Percentiles rank a stretch among this genome's conserved stretches.
These are phyloP conservation scores for Coniochaeta hoffmannii DNA, from an alignment of 2,329 filamentous ascomycete genomes.

Conservation along the genomic window DNA sequence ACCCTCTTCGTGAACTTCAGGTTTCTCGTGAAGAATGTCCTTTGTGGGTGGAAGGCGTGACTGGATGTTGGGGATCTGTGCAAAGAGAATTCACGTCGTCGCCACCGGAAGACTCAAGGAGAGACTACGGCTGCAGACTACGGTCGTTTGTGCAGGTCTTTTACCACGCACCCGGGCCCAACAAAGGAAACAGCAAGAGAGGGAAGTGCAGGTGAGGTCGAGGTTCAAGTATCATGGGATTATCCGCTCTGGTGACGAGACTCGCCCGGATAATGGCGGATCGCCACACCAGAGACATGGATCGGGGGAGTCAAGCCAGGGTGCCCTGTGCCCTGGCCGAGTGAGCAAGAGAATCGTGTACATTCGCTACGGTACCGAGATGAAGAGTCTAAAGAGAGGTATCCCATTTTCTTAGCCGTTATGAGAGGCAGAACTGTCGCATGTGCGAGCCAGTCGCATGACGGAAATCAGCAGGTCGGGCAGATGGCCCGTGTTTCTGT, in stretches of 20 bases:
- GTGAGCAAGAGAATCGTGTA: background rate
- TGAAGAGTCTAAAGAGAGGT: background rate
- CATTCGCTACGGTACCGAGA: background rate
- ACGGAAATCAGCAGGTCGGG: background rate
- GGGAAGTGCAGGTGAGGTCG: background rate
- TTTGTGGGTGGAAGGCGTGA: background rate
- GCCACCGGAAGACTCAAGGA: background rate
- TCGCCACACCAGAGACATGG: background rate
- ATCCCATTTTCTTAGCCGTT: background rate
- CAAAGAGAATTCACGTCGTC: background rate
- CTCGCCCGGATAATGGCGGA: background rate
- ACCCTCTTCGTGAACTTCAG: background rate
- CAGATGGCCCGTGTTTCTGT: background rate
- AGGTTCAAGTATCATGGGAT: background rate
- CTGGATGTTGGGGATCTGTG: background rate
- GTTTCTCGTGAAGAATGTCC: background rate
- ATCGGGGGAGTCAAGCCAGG: background rate
- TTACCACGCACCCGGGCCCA: background rate
- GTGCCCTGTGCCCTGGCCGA: background rate
- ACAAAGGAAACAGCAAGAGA: background rate
- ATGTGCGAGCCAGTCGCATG: constrained; percentile 1
- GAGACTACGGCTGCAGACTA: background rate
- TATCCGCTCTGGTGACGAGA: background rate
- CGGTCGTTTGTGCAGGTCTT: background rate
- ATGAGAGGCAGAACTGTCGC: background rate